A percentile compares a stretch with the other conserved stretches of the same genome.
phyloP scores from a whole-genome alignment of 73 alveolate species.

The Stentor roeselii region DNA sequence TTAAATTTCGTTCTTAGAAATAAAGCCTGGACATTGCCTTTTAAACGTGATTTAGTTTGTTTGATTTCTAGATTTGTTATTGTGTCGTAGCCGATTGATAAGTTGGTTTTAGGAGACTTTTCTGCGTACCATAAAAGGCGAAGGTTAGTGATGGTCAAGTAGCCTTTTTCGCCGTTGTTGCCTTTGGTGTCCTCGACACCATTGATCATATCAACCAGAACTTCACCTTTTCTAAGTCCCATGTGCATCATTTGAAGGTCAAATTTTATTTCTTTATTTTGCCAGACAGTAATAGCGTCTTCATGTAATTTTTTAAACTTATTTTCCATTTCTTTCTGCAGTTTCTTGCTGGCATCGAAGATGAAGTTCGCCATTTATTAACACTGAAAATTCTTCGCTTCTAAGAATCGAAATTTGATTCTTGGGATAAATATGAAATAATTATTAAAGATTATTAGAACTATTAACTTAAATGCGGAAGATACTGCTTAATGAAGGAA shows the following conservation, averaged over 20 bases:
- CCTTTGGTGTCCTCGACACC: conserved; percentile 85
- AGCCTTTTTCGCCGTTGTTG: conserved; percentile 81
- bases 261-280: conserved; percentile 78
- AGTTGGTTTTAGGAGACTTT: conserved; percentile 63
- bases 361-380: conserved; percentile 22
- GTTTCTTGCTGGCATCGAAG: conserved; percentile 15
- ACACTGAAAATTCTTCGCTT: no score
- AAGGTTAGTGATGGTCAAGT: conserved; percentile 74
- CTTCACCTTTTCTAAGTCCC: conserved; percentile 77
- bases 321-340: background rate
- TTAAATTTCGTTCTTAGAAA: conserved; percentile 61
- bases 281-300: conserved; percentile 54
- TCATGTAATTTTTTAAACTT: conserved; percentile 10
- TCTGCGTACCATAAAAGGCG: conserved; percentile 86
- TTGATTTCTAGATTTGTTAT: conserved; percentile 70
- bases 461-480: no score
- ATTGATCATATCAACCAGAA: conserved; percentile 71
- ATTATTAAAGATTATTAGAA: no score
- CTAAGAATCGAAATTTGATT: no score
- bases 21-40: conserved; percentile 70
- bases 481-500: no score
- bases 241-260: conserved; percentile 68
- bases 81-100: conserved; percentile 79
- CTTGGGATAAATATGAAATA: no score
- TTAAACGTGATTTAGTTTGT: conserved; percentile 64